A percentile compares a stretch with the other conserved stretches of the same genome.
Evolutionary conservation across 768 basidiomycete species (phyloP).

Genomic region (Pleurotus tuber-regium): DNA sequence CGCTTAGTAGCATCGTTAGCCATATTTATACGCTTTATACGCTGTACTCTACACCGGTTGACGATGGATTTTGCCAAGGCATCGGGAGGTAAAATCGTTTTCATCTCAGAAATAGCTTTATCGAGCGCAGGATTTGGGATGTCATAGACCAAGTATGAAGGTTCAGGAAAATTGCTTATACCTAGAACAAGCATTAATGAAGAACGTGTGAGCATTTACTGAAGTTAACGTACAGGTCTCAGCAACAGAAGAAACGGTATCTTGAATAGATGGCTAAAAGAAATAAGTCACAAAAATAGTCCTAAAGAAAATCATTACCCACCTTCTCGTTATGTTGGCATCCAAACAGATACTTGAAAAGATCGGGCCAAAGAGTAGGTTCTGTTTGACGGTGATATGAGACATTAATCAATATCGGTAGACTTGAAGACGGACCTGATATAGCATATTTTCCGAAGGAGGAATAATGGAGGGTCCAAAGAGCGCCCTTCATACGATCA

Average conservation of each 20-base stretch:
- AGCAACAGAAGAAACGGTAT: slow-evolving; percentile 59
- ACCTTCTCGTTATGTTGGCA: slow-evolving; percentile 89
- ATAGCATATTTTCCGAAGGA: slow-evolving; percentile 56
- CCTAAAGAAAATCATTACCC: background rate
- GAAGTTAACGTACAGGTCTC: slow-evolving; percentile 50
- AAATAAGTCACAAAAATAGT: background rate
- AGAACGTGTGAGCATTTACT: slow-evolving; percentile 8
- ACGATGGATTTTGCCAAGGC: slow-evolving; percentile 38
- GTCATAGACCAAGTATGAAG: slow-evolving; percentile 54
- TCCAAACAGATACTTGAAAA: slow-evolving; percentile 59
- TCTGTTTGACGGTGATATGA: slow-evolving; percentile 38
- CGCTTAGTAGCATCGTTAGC: slow-evolving; percentile 39
- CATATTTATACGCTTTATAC: slow-evolving; percentile 39
- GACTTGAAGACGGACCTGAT: slow-evolving; percentile 32
- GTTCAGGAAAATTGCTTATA: slow-evolving; percentile 60
- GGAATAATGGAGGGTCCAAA: slow-evolving; percentile 72
- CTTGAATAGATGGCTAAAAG: slow-evolving; percentile 70
- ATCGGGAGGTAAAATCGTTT: slow-evolving; percentile 28
- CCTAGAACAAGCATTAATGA: slow-evolving; percentile 32
- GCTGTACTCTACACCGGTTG: slow-evolving; percentile 38
- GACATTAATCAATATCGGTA: background rate
- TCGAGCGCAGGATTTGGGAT: slow-evolving; percentile 43
- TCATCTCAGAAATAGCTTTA: slow-evolving; percentile 33
- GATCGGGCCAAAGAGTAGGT: slow-evolving; percentile 56
- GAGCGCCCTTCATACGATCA: slow-evolving; percentile 89